Conservation (phyloP, 106 monocot species). For the Phalaenopsis equestris region DNA sequence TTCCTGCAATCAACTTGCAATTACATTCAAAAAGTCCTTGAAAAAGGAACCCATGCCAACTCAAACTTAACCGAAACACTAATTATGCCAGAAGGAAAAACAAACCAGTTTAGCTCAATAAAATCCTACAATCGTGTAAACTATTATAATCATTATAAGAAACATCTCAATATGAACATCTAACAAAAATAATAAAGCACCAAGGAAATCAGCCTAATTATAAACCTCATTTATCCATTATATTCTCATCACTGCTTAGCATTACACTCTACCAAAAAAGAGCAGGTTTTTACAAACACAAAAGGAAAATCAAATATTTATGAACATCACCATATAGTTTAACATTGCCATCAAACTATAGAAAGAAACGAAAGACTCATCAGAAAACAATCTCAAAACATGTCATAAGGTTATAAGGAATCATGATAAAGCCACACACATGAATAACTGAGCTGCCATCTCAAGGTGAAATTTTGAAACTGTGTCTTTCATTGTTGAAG, state of each 20-base stretch:
- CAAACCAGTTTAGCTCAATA: not conserved
- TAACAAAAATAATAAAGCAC: not conserved
- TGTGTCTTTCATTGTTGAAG: slow-evolving; percentile 39
- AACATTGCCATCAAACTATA: not conserved
- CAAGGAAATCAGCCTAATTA: not conserved
- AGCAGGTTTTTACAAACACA: not conserved
- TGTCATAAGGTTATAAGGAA: not conserved
- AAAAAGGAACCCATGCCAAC: not conserved
- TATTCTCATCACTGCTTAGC: not conserved
- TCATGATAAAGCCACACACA: slow-evolving; percentile 22
- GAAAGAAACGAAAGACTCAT: not conserved
- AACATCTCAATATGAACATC: not conserved
- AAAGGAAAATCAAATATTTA: not conserved
- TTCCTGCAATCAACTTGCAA: not conserved
- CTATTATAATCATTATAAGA: not conserved
- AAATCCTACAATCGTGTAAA: not conserved
- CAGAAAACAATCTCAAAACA: slow-evolving; percentile 1
- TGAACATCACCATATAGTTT: not conserved
- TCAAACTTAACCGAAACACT: not conserved
- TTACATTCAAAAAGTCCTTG: not conserved
- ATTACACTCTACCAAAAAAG: not conserved
- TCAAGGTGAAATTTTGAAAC: slow-evolving; percentile 47
- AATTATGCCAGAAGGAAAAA: not conserved
- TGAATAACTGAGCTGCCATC: slow-evolving; percentile 54
- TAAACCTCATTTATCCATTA: not conserved